Conservation (phyloP, 1,284 basidiomycete species). For the Fistulina hepatica region DNA sequence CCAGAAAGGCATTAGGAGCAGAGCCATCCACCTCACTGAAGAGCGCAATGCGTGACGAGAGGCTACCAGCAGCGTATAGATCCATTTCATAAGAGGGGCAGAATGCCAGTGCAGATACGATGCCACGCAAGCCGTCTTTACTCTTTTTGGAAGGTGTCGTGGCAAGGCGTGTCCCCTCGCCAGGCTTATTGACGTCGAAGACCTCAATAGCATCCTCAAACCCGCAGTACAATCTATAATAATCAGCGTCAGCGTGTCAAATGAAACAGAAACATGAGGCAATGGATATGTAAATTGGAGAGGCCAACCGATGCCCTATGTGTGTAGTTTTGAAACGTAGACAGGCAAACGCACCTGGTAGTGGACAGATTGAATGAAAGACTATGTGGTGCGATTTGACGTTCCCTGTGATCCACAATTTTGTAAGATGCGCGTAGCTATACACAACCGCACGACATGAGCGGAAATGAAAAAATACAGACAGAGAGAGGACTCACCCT, state of each 20-base stretch:
- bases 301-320: not conserved
- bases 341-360: constrained; percentile 41
- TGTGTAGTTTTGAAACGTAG: no score
- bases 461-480: constrained; percentile 1
- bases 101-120: constrained; percentile 76
- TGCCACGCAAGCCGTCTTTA: constrained; percentile 78
- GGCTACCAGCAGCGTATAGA: constrained; percentile 64
- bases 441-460: constrained; percentile 5
- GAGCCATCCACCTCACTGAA: constrained; percentile 53
- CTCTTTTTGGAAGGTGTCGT: constrained; percentile 72
- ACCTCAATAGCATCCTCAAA: constrained; percentile 85
- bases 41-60: constrained; percentile 52
- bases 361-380: constrained; percentile 66
- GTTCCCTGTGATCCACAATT: constrained; percentile 85
- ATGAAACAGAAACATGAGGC: constrained; percentile 2
- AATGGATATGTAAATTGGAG: not conserved
- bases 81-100: constrained; percentile 52
- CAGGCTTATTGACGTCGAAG: constrained; percentile 67
- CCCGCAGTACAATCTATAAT: constrained; percentile 73
- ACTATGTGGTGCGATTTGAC: constrained; percentile 76
- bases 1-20: constrained; percentile 51
- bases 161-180: constrained; percentile 62
- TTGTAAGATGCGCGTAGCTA: constrained; percentile 84
- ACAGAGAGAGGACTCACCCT: constrained; percentile 37
- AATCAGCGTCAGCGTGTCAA: no score